Base-by-base conservation (phyloP, 345 rosid genomes). In the Excoecaria agallocha region DNA sequence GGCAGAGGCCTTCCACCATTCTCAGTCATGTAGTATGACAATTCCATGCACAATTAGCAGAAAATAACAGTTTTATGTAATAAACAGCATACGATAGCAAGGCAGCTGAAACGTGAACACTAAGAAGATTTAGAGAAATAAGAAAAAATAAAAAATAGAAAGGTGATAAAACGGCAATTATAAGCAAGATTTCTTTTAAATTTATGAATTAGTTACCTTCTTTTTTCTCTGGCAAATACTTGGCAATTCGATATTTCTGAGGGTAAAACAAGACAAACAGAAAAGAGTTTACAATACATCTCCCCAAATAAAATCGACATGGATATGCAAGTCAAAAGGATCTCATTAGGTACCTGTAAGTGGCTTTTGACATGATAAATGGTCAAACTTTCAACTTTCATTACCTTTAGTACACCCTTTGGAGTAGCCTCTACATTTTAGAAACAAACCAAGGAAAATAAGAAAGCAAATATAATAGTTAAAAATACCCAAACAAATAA, bases 331-430 rank as follows among this genome's bases (percentile, higher is more conserved):
- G 58, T 68, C 71, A 54, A 74, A 41, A 57, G n/a, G 65, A 69
- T 72, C 52, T 68, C 35, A 51, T 76, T 17, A 20, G 38, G 67
- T 81, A 91, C 98, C 98, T 91, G 98, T 64, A 93, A 82, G 83
- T 93, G 98, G 89, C 98, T 93, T 80, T 93, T 93, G 24, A 93
- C 97, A 76, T 93, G 96, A 82, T 93, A 91, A 66, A 91, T 93
- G 25, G 98, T 93, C 89, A 93, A 84, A 74, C 96, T 91, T 80
- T 90, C 89, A 61, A 84, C 90, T 77, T 91, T 90, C 98, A 93
- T 91, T 55, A 93, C 89, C 89, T 93, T 91, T 75, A 91, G 66
- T 45, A 93, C 97, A 30, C 87, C 97, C 80, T 91, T 93, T 46
- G 97, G 98, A 66, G 98, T 93, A 74, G 98, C 97, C 86, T 87